A percentile compares a stretch with the other conserved stretches of the same genome.
These are phyloP conservation scores for Leucocoprinus sp. DNA, from an alignment of 768 basidiomycete genomes.

Conservation along the genomic window DNA sequence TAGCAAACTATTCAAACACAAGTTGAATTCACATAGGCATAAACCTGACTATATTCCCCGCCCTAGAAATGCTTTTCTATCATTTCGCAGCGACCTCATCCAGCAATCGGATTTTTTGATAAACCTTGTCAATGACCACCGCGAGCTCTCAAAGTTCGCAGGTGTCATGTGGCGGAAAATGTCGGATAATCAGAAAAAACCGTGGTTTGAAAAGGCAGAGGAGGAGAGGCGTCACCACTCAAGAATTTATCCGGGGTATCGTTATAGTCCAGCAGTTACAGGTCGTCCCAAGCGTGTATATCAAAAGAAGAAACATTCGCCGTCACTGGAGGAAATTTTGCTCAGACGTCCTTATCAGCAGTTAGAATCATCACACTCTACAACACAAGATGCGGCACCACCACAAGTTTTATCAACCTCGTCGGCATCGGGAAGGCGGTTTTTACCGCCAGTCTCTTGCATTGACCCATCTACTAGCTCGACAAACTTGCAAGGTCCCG, in stretches of 20 bases:
- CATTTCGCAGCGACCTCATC: constrained; percentile 70
- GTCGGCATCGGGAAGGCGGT: no score
- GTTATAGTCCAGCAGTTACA: neutral
- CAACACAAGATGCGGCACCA: neutral
- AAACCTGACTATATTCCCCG: constrained; percentile 55
- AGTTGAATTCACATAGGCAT: constrained; percentile 42
- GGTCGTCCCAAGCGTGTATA: constrained; percentile 1
- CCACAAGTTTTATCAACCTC: neutral
- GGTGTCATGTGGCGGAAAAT: constrained; percentile 7
- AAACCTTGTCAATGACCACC: constrained; percentile 6
- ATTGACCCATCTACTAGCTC: neutral
- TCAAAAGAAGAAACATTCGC: neutral
- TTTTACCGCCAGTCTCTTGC: no score
- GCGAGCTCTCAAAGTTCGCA: constrained; percentile 3
- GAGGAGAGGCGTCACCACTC: neutral
- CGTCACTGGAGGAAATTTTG: neutral
- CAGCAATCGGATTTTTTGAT: constrained; percentile 29
- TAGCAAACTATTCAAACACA: constrained; percentile 13
- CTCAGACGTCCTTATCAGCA: neutral
- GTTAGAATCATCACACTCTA: neutral
- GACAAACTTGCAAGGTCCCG: no score
- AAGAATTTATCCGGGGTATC: constrained; percentile 1
- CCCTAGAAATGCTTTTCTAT: constrained; percentile 72
- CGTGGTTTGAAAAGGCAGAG: constrained; percentile 8
- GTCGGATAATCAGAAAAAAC: constrained; percentile 1